Percentiles rank a stretch among this genome's conserved stretches.
phyloP scores from a whole-genome alignment of 225 moss, liverwort and hornwort species.

The Bryum argenteum region DNA sequence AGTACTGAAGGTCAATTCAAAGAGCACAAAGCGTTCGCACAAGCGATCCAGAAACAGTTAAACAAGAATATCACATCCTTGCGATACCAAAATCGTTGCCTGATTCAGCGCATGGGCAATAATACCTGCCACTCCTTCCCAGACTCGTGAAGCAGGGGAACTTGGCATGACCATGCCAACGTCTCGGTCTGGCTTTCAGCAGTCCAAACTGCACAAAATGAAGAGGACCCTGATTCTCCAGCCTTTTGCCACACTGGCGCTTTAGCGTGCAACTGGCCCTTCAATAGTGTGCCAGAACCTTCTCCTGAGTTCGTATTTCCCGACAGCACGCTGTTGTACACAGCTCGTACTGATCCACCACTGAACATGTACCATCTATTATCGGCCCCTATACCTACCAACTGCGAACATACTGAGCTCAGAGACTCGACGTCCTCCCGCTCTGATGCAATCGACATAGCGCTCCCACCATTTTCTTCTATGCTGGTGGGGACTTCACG shows the following conservation, averaged over 20 bases:
- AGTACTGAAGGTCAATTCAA: slow-evolving; percentile 5
- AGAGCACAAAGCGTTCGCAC: slow-evolving; percentile 10
- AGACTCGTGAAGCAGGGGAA: slow-evolving; percentile 35
- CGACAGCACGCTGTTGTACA: slow-evolving; percentile 17
- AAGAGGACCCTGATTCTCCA: slow-evolving; percentile 44
- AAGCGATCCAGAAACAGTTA: slow-evolving; percentile 6
- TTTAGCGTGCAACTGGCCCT: slow-evolving; percentile 42
- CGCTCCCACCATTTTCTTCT: slow-evolving; percentile 24
- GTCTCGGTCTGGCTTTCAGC: slow-evolving; percentile 53
- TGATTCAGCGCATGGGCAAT: slow-evolving; percentile 12
- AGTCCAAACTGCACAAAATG: slow-evolving; percentile 48
- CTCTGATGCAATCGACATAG: slow-evolving; percentile 14
- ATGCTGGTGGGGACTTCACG: not conserved
- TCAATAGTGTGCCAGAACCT: slow-evolving; percentile 34
- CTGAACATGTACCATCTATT: slow-evolving; percentile 63
- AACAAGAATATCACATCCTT: slow-evolving; percentile 7
- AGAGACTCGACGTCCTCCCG: slow-evolving; percentile 3
- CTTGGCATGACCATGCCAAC: slow-evolving; percentile 53
- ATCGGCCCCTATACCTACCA: slow-evolving; percentile 57
- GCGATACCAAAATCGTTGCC: slow-evolving; percentile 9
- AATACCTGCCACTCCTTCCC: slow-evolving; percentile 42
- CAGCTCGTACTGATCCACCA: slow-evolving; percentile 45
- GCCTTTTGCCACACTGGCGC: slow-evolving; percentile 47
- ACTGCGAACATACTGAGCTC: slow-evolving; percentile 23
- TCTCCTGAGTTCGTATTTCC: slow-evolving; percentile 13